Percentiles rank a stretch among this genome's conserved stretches.
phyloP scores from a whole-genome alignment of 352 stramenopile genomes.

The Plasmopara halstedii region DNA sequence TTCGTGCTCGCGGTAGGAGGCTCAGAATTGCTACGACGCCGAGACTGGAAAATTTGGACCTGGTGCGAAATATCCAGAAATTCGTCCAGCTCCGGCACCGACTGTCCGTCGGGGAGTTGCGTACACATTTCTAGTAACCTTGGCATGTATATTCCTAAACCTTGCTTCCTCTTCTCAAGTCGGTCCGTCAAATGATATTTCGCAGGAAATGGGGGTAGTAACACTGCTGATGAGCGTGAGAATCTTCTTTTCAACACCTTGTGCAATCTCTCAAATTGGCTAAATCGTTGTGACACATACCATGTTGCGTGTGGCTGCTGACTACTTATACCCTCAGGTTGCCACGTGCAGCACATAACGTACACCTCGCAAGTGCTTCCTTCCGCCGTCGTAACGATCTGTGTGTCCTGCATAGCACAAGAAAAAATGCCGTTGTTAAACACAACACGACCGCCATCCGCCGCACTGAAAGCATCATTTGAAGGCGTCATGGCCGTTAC shows the following conservation, averaged over 20 bases:
- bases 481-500: slow-evolving; percentile 11
- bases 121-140: slow-evolving; percentile 30
- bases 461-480: slow-evolving; percentile 10
- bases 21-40: slow-evolving; percentile 4
- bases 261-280: slow-evolving; percentile 34
- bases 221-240: slow-evolving; percentile 7
- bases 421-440: slow-evolving; percentile 26
- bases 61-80: slow-evolving; percentile 32
- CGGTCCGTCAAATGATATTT: slow-evolving; percentile 30
- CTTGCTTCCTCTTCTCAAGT: slow-evolving; percentile 29
- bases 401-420: slow-evolving; percentile 23
- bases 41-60: slow-evolving; percentile 24
- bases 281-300: slow-evolving; percentile 41
- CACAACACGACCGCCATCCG: slow-evolving; percentile 19
- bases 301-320: slow-evolving; percentile 16
- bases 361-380: slow-evolving; percentile 24
- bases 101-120: slow-evolving; percentile 16
- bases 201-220: slow-evolving; percentile 29
- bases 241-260: slow-evolving; percentile 23
- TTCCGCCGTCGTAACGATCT: slow-evolving; percentile 15
- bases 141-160: slow-evolving; percentile 24
- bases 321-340: slow-evolving; percentile 5
- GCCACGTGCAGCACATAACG: slow-evolving; percentile 31
- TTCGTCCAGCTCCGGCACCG: slow-evolving; percentile 30
- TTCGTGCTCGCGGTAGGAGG: slow-evolving; percentile 7